A percentile compares a stretch with the other conserved stretches of the same genome.
These are phyloP conservation scores for Crucibulum parvulum DNA, from an alignment of 1,284 basidiomycete species.

Conservation along the genomic window DNA sequence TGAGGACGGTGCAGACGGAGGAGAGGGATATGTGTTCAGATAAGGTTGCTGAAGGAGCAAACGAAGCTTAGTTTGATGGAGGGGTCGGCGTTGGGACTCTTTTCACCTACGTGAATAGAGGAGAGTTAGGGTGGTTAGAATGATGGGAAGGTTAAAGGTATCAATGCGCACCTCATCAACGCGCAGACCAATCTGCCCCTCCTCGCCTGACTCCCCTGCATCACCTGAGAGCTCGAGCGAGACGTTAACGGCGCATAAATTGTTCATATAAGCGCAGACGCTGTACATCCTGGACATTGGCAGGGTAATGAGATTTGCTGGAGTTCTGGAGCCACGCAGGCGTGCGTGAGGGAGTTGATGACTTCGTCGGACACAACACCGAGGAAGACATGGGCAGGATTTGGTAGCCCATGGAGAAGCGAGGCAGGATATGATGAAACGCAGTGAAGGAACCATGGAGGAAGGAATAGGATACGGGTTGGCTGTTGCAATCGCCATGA, in stretches of 20 bases:
- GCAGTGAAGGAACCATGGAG: constrained; percentile 87
- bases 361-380: constrained; percentile 98
- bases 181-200: constrained; percentile 80
- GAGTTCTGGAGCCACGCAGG: constrained; percentile 83
- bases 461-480: constrained; percentile 36
- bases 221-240: constrained; percentile 72
- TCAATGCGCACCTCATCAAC: constrained; percentile 67
- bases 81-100: constrained; percentile 68
- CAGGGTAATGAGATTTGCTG: constrained; percentile 90
- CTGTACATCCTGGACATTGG: constrained; percentile 99
- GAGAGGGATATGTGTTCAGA: constrained; percentile 88
- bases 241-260: constrained; percentile 85
- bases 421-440: constrained; percentile 84
- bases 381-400: constrained; percentile 83
- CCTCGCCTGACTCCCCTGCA: constrained; percentile 70
- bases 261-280: constrained; percentile 97
- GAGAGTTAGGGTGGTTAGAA: neutral
- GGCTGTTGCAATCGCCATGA: too few species aligned
- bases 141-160: constrained; percentile 5
- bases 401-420: constrained; percentile 70
- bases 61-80: constrained; percentile 92
- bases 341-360: constrained; percentile 93
- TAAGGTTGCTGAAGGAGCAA: constrained; percentile 98
- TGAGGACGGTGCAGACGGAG: constrained; percentile 78
- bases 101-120: constrained; percentile 64